These are phyloP conservation scores for Tricholoma furcatifolium DNA, from an alignment of 768 basidiomycete species.

Conservation along the genomic window DNA sequence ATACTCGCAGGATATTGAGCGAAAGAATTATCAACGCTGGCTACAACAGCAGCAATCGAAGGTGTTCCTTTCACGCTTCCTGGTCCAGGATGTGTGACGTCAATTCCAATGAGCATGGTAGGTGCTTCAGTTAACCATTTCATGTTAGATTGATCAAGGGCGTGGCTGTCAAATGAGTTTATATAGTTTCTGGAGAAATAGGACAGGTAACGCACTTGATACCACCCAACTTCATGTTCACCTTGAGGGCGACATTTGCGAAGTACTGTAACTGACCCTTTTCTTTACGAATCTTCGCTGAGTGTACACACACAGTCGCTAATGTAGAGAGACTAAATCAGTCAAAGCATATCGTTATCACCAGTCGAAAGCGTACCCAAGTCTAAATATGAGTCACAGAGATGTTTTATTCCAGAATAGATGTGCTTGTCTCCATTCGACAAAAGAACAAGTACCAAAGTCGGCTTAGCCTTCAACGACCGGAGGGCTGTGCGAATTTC, in stretches of 20 bases:
- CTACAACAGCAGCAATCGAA: slow-evolving; percentile 85
- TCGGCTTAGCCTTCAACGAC: slow-evolving; percentile 44
- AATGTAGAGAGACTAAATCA: not conserved
- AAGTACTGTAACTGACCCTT: slow-evolving; percentile 61
- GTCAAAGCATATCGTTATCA: not conserved
- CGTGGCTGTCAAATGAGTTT: slow-evolving; percentile 31
- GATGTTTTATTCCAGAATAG: slow-evolving; percentile 73
- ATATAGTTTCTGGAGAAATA: not conserved
- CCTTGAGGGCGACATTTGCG: slow-evolving; percentile 79
- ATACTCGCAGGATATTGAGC: slow-evolving; percentile 77
- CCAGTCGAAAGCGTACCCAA: slow-evolving; percentile 34
- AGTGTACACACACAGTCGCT: slow-evolving; percentile 76
- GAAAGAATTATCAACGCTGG: slow-evolving; percentile 60
- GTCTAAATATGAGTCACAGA: slow-evolving; percentile 67
- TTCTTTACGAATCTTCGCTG: slow-evolving; percentile 67
- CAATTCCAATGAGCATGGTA: slow-evolving; percentile 85
- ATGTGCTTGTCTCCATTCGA: slow-evolving; percentile 71
- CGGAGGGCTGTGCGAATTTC: slow-evolving; percentile 42
- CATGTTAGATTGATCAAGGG: slow-evolving; percentile 50
- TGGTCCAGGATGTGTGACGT: slow-evolving; percentile 78
- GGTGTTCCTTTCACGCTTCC: slow-evolving; percentile 74
- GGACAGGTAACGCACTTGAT: slow-evolving; percentile 51
- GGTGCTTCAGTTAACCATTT: slow-evolving; percentile 55
- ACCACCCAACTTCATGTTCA: slow-evolving; percentile 84
- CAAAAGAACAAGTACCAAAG: slow-evolving; percentile 63